Evolutionary conservation across 208 protist genomes (phyloP), one percentile per base, ranked within the genome.

Genomic region (Porcisia deanei): DNA sequence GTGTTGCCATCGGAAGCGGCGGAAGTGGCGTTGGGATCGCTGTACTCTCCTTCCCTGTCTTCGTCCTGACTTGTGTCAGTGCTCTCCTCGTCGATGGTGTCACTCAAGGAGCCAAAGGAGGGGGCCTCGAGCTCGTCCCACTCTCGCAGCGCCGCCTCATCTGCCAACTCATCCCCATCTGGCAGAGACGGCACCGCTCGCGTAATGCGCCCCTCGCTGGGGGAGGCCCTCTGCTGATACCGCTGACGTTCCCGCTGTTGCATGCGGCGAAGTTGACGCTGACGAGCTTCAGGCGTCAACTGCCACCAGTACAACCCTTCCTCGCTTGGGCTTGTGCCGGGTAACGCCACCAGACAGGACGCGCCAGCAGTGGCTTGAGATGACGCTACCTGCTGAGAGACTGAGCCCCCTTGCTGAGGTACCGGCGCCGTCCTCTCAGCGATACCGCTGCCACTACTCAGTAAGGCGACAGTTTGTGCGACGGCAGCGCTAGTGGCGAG

Each of bases 231-330:
- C 8, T 37, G 34, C 54, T 73, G 70, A 25, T 78, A 30, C 0
- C 0, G 58, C 52, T 73, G 74, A 14, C 59, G 68, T 45, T 78
- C 61, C 22, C 61, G 85, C 53, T 84, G 74, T 49, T 88, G 80
- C 67, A 85, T 71, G 3, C 79, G 80, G 43, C 69, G 79, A n/a
- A 94, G 77, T 25, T 89, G 82, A 25, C 65, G 82, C 20, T 89
- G 85, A 22, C 80, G 85, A 45, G 83, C 81, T 45, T 94, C 87
- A 3, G 77, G 85, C 25, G 80, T 82, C 60, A 94, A 66, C 61
- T 94, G 77, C 87, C 90, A 92, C 87, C 90, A 94, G 67, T 94
- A 91, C 6, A 90, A 61, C 59, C 80, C 73, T n/a, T 82, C 69
- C 37, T 71, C 71, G n/a, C 20, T 37, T 20, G 58, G 30, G 63